These are phyloP conservation scores for Aspergillus niger DNA, from an alignment of 2,329 filamentous ascomycete species.

Conservation along the genomic window DNA sequence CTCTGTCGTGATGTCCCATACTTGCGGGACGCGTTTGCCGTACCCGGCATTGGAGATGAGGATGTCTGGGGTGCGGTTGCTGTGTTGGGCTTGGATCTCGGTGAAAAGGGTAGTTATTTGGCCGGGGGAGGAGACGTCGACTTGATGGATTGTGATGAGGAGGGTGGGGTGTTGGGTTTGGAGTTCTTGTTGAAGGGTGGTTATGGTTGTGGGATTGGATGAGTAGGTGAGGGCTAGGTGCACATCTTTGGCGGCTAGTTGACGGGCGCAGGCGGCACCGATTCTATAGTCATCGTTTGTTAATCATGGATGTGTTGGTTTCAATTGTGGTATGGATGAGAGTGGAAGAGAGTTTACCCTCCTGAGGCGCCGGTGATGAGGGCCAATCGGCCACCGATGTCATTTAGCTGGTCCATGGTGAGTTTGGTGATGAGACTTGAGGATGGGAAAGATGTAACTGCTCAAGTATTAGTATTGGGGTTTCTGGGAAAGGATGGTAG, in stretches of 20 bases:
- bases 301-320: too few species aligned
- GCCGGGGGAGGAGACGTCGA: conserved; percentile 58
- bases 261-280: conserved; percentile 59
- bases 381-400: conserved; percentile 57
- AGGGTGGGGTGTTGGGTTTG: conserved; percentile 36
- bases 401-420: conserved; percentile 38
- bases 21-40: conserved; percentile 60
- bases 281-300: conserved; percentile 48
- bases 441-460: too few species aligned
- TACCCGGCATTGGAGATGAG: conserved; percentile 68
- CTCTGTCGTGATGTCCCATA: conserved; percentile 62
- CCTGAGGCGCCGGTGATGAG: conserved; percentile 64
- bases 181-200: conserved; percentile 48
- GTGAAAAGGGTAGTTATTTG: conserved; percentile 58
- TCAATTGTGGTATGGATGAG: too few species aligned
- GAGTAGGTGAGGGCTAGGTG: conserved; percentile 63
- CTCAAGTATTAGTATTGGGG: too few species aligned
- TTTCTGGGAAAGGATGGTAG: too few species aligned
- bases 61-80: conserved; percentile 62
- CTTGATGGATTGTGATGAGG: conserved; percentile 57
- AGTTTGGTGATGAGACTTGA: too few species aligned
- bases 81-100: conserved; percentile 53
- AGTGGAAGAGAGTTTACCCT: conserved; percentile 47
- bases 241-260: conserved; percentile 56
- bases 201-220: conserved; percentile 51